Evolutionary conservation across 108 stramenopile species (phyloP), one percentile per base, ranked within the genome.

Genomic region (Cyclostephanos tholiformis): DNA sequence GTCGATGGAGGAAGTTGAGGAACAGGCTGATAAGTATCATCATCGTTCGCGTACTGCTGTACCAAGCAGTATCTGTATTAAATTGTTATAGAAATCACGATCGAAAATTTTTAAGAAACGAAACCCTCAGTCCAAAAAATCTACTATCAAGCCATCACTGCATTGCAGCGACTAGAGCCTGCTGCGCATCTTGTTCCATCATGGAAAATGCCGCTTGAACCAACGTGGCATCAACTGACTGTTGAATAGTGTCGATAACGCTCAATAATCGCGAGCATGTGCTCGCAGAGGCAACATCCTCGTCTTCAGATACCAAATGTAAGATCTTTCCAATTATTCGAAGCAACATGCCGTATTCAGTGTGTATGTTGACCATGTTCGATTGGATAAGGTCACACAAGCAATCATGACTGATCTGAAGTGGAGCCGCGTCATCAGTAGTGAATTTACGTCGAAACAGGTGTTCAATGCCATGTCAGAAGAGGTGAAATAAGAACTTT

Each of bases 331-430:
- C 87, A 32, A 83, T 77, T 7, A 89, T 83, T 35, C 56, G 73
- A 26, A 77, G 49, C 26, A 88, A 53, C n/a, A 9, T 16, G 38
- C 39, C 26, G 49, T 59, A 55, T 13, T 72, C 46, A 12, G 59
- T 38, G 23, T 32, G 46, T 13, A 80, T 12, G 44, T 82, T 49
- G 64, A 88, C 56, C 12, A 55, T 38, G 38, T 77, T 77, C 35
- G 43, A 71, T 67, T 89, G 78, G 49, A 92, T 62, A 76, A 92
- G 51, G 52, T 87, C 82, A 55, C 87, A 88, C 10, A 92, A 65
- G 17, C 87, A 87, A 6, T 76, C 83, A 59, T 88, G 87, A 35
- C 88, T 88, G 36, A 89, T 80, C 52, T 88, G 67, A 65, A 36
- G 25, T 55, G 49, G n/a, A 1, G 46, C 44, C 13, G 44, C 13